Conservation (phyloP, 768 basidiomycete genomes). For the Sistotremastrum suecicum region DNA sequence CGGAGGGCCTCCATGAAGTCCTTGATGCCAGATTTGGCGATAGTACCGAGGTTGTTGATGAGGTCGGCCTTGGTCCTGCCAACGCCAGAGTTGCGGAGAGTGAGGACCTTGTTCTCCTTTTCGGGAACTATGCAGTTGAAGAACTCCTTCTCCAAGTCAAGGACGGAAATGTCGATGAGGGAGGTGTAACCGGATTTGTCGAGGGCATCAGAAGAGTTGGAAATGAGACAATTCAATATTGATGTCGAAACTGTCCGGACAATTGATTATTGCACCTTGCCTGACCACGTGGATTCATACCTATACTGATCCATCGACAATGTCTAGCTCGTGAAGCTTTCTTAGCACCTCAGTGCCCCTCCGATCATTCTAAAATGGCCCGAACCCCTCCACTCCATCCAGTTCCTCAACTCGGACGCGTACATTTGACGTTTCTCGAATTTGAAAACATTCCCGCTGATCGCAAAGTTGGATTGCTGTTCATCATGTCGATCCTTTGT, state of each 20-base stretch:
- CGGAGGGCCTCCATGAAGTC: constrained; percentile 99
- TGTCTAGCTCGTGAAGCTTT: no score
- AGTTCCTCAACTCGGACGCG: no score
- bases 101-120: constrained; percentile 87
- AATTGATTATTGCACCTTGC: constrained; percentile 7
- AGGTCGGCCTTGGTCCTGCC: constrained; percentile 99
- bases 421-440: no score
- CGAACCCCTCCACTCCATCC: no score
- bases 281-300: constrained; percentile 4
- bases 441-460: no score
- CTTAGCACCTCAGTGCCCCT: no score
- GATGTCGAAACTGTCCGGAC: constrained; percentile 96
- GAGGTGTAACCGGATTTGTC: constrained; percentile 98
- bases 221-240: constrained; percentile 99
- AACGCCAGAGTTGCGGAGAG: constrained; percentile 90
- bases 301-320: no score
- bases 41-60: constrained; percentile 97
- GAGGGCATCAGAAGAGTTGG: constrained; percentile 94
- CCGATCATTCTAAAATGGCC: no score
- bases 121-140: constrained; percentile 89
- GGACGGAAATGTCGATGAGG: constrained; percentile 79
- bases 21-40: constrained; percentile 91
- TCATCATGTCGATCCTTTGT: no score
- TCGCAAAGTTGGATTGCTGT: no score
- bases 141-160: constrained; percentile 86